These are phyloP conservation scores for Fusarium illudens DNA, from an alignment of 2,329 filamentous ascomycete species.

Conservation along the genomic window DNA sequence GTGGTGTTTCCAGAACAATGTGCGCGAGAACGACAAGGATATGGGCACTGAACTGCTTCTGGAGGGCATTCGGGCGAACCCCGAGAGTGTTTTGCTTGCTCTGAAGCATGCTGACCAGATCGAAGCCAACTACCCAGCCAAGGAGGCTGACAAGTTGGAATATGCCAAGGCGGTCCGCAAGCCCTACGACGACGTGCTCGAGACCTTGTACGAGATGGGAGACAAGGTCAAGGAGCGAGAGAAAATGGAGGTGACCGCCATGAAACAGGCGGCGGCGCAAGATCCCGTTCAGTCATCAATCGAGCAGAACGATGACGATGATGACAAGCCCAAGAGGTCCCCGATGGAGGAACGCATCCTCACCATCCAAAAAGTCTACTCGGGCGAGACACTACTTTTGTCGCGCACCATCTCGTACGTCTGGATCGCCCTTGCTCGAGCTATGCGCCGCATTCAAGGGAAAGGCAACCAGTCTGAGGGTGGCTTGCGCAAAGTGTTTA, in stretches of 20 bases:
- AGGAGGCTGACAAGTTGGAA: constrained; percentile 79
- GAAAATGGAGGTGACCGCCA: constrained; percentile 63
- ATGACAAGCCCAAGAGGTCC: constrained; percentile 55
- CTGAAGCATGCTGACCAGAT: constrained; percentile 90
- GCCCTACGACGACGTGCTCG: constrained; percentile 83
- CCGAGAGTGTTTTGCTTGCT: constrained; percentile 89
- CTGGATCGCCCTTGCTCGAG: constrained; percentile 94
- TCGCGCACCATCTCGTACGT: constrained; percentile 89
- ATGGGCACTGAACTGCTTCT: constrained; percentile 78
- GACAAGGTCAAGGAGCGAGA: constrained; percentile 75
- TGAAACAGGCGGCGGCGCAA: constrained; percentile 61
- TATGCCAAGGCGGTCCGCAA: constrained; percentile 82
- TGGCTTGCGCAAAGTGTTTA: constrained; percentile 88
- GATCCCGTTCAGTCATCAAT: constrained; percentile 51
- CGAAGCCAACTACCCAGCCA: constrained; percentile 78
- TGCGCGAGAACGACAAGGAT: constrained; percentile 67
- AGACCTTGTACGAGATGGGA: constrained; percentile 87
- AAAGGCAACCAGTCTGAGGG: constrained; percentile 72
- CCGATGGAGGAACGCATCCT: constrained; percentile 71
- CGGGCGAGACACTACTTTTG: constrained; percentile 76
- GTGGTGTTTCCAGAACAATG: constrained; percentile 84
- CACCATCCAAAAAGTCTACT: constrained; percentile 71
- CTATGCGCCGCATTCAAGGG: constrained; percentile 93
- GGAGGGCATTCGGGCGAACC: constrained; percentile 87
- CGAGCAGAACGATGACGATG: constrained; percentile 56